A percentile compares a stretch with the other conserved stretches of the same genome.
phyloP scores from a whole-genome alignment of 2,329 filamentous ascomycete species.

The Dothiorella sarmentorum region DNA sequence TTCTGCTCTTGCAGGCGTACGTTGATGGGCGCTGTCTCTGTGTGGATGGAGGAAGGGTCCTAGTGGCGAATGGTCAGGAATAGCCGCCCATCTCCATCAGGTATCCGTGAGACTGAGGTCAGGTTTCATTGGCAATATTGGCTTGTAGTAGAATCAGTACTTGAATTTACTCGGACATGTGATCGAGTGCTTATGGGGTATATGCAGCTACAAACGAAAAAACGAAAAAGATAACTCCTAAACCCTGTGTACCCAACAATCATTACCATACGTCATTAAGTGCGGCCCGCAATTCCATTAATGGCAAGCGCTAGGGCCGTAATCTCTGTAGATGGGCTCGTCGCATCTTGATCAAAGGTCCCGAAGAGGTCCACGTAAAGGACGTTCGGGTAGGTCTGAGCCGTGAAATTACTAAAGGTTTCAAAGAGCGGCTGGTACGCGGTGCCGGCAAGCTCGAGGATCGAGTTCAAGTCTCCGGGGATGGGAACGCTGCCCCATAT shows the following conservation, averaged over 20 bases:
- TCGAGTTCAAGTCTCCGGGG: constrained; percentile 28
- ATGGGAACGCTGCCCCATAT: constrained; percentile 26
- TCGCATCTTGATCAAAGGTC: constrained; percentile 26
- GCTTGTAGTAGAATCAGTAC: background rate
- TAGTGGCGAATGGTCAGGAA: constrained; percentile 38
- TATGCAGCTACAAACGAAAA: background rate
- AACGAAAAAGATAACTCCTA: background rate
- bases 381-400: constrained; percentile 35
- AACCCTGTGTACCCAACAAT: background rate
- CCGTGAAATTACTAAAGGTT: constrained; percentile 34
- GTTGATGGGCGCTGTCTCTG: constrained; percentile 40
- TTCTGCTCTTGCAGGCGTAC: constrained; percentile 38
- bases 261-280: constrained; percentile 1
- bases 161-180: background rate
- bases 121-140: no score
- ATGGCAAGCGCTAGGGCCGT: constrained; percentile 34
- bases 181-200: background rate
- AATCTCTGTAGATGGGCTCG: constrained; percentile 29
- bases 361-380: constrained; percentile 35
- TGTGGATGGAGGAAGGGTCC: constrained; percentile 40
- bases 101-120: no score
- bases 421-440: constrained; percentile 33
- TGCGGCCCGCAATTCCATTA: constrained; percentile 22
- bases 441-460: constrained; percentile 31
- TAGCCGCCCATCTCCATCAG: no score